Base-by-base conservation (phyloP, 495 filamentous ascomycete genomes). In the Xylaria intraflava region DNA sequence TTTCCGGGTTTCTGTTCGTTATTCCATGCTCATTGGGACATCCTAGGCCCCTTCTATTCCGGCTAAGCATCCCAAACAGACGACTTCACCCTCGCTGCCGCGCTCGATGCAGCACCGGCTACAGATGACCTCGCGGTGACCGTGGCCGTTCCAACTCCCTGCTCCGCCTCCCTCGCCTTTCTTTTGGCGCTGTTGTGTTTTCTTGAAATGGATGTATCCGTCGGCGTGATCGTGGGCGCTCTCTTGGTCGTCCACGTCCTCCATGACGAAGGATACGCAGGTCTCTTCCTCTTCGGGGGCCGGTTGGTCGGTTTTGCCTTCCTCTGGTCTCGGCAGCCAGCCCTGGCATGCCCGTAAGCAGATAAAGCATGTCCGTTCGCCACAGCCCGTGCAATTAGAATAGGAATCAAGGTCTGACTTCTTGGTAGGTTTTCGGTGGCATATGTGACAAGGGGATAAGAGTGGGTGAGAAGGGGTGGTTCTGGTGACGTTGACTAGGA, bases 351-450 rank as follows among this genome's bases (percentile, higher is more conserved):
- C 68, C 6, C 74, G 62, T 14, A 78, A 69, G 61, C 74, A 78
- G 26, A 78, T 60, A 55, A 66, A 76, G 46, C 74, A 78, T 0
- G 73, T 70, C 1, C 73, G 64, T 30, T 72, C 66, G n/a, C 69
- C 68, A 50, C 74, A 78, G 6, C 69, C 73, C 48, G 68, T 62
- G 49, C 74, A 78, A 51, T 75, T 66, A 39, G 71, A 68, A 49
- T 71, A 78, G 27, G 66, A 70, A 53, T 78, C 73, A 35, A 76
- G 70, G 54, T 78, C 72, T 33, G 70, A 66, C 48, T 72, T 76
- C 64, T 70, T 75, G 54, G 58, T 71, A 0, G 74, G 74, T 36
- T 71, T 70, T 26, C 73, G 70, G 55, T 61, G 69, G 63, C 74
- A 78, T 51, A 78, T 72, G 63, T 78, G 72, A 54, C 74, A 78